phyloP scores from a whole-genome alignment of 306 rosid genomes.

The Chamaecrista fasciculata region DNA sequence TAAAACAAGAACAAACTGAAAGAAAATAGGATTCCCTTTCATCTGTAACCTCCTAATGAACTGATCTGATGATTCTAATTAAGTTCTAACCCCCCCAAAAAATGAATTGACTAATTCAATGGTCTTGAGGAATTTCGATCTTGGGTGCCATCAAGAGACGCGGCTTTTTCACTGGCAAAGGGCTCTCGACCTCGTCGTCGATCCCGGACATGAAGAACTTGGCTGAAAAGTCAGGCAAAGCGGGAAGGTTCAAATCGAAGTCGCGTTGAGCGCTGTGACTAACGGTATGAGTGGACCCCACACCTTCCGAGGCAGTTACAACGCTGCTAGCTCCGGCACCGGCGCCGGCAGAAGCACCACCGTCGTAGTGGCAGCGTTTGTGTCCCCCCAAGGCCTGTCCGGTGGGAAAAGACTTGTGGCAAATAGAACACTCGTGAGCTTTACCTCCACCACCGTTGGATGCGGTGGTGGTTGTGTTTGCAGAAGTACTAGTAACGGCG shows the following conservation, averaged over 20 bases:
- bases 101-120: conserved; percentile 8
- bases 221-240: conserved; percentile 62
- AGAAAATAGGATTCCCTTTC: neutral
- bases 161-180: conserved; percentile 69
- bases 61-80: neutral
- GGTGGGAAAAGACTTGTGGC: conserved; percentile 85
- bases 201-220: conserved; percentile 36
- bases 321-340: conserved; percentile 41
- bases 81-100: too few species aligned
- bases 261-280: conserved; percentile 54
- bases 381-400: conserved; percentile 99
- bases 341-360: conserved; percentile 35
- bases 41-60: neutral
- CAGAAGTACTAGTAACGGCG: conserved; percentile 55
- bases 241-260: conserved; percentile 90
- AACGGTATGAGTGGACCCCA: conserved; percentile 66
- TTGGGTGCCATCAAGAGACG: conserved; percentile 48
- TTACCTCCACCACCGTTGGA: conserved; percentile 53
- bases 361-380: conserved; percentile 98
- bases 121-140: conserved; percentile 42
- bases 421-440: conserved; percentile 82
- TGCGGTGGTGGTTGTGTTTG: conserved; percentile 31
- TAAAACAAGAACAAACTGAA: neutral
- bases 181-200: conserved; percentile 96
- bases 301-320: conserved; percentile 76